Percentiles rank a stretch among this genome's conserved stretches.
These are phyloP conservation scores for Viridothelium virens DNA, from an alignment of 495 filamentous ascomycete genomes.

Conservation along the genomic window DNA sequence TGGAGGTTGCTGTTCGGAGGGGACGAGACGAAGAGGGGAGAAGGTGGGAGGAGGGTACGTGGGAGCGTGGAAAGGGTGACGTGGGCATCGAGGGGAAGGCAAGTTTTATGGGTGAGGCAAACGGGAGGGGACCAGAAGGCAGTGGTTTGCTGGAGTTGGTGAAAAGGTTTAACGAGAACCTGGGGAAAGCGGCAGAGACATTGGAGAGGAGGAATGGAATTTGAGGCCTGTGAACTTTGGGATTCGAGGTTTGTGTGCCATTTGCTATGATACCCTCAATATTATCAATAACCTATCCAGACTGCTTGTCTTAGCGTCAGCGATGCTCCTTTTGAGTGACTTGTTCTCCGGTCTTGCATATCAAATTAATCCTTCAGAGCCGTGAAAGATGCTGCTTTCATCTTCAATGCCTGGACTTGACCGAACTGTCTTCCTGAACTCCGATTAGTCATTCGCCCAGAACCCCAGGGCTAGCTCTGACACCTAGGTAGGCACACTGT, in stretches of 20 bases:
- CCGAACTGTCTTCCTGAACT: no score
- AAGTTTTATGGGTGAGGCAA: neutral
- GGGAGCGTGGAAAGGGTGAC: neutral
- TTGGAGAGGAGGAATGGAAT: neutral
- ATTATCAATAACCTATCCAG: neutral
- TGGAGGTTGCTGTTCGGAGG: constrained; percentile 9
- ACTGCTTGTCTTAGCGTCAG: neutral
- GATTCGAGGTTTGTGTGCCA: neutral
- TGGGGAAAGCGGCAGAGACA: constrained; percentile 10
- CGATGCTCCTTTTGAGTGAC: no score
- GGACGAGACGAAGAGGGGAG: neutral
- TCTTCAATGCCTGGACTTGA: no score
- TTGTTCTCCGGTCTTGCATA: no score
- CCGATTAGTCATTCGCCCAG: no score
- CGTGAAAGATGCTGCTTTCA: no score
- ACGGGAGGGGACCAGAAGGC: neutral
- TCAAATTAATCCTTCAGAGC: no score
- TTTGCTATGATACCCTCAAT: neutral
- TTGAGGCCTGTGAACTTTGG: neutral
- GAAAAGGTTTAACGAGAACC: neutral
- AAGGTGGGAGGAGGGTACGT: neutral
- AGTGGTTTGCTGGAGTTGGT: constrained; percentile 2
- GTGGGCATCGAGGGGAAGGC: neutral
- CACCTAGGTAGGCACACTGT: no score
- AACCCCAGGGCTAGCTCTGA: no score